These are phyloP conservation scores for Gyrodon lividus DNA, from an alignment of 768 basidiomycete genomes.

Conservation along the genomic window DNA sequence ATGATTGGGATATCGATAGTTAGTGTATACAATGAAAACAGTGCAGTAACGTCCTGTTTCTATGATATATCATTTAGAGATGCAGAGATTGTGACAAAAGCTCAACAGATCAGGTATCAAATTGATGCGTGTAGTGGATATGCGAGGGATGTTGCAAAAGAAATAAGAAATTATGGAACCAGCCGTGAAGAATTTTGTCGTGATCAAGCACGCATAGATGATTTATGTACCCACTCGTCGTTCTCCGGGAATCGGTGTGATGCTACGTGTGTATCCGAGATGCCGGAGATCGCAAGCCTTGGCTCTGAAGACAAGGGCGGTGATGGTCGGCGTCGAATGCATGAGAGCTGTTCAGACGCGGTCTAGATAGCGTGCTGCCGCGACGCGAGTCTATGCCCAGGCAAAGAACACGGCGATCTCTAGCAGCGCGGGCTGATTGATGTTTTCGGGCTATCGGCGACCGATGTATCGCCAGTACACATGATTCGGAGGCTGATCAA, in stretches of 20 bases:
- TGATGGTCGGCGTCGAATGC: conserved; percentile 3
- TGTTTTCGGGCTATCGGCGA: conserved; percentile 32
- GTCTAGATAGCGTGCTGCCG: background rate
- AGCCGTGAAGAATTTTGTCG: conserved; percentile 13
- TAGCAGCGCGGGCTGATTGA: conserved; percentile 6
- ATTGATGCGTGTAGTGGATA: conserved; percentile 14
- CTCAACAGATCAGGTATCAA: conserved; percentile 22
- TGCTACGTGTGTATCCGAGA: conserved; percentile 6
- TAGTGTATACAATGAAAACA: conserved; percentile 25
- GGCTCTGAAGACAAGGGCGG: conserved; percentile 6
- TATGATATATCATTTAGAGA: conserved; percentile 19
- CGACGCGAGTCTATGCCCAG: conserved; percentile 1
- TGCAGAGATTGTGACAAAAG: conserved; percentile 20
- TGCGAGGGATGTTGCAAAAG: background rate
- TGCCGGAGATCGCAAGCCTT: conserved; percentile 1
- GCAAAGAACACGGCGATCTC: conserved; percentile 1
- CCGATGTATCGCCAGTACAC: conserved; percentile 48
- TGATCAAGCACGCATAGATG: conserved; percentile 10
- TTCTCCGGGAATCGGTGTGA: conserved; percentile 4
- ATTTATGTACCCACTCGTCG: conserved; percentile 2
- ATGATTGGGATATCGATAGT: conserved; percentile 18
- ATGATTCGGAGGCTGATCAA: conserved; percentile 40
- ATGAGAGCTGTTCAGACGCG: background rate
- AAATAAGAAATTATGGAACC: conserved; percentile 15
- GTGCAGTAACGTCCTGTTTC: conserved; percentile 26